Base-by-base conservation (phyloP, 148 eudicot genomes). In the Chenopodium berlandieri region DNA sequence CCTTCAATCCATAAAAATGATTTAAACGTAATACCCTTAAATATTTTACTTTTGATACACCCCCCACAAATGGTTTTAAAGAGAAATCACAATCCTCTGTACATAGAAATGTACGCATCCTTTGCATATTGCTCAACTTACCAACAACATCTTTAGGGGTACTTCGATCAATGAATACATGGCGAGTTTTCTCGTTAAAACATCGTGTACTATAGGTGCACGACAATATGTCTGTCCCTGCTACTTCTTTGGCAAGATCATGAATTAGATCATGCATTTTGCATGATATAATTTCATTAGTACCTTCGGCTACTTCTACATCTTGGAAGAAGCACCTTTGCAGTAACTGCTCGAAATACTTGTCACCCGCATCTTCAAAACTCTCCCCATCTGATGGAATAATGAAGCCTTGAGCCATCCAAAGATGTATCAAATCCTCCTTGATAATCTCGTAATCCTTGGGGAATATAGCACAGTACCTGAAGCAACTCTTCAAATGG, bases 331-430 rank as follows among this genome's bases (percentile, higher is more conserved):
- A 82, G 56, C 82, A 75, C 56, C 82, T 78, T 0, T 79, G 44
- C 16, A 75, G 23, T 20, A 85, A 79, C 0, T 20, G 17, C 50
- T 17, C 44, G 47, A 82, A 82, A 31, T 67, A 82, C 17, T 58
- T 62, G 7, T 82, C 82, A 31, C 82, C 82, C 2, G 23, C 40
- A 30, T 82, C 87, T 74, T 79, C 83, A 3, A 79, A 2, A 3
- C 30, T 40, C 62, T 75, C 27, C 0, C 50, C 80, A 3, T 62
- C 25, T 9, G 46, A n/a, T 11, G 62, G 4, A 0, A 14, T 7
- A 16, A 86, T 66, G 13, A 71, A 74, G 19, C 81, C 86, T 60
- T 83, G 81, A 2, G 83, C 84, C 68, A 83, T 80, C 82, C 82
- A 83, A 16, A 86, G 72, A 1, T 25, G 7, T 20, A 77, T 67